Conservation (phyloP, 108 stramenopile genomes). For the Mediolabrus comicus region DNA sequence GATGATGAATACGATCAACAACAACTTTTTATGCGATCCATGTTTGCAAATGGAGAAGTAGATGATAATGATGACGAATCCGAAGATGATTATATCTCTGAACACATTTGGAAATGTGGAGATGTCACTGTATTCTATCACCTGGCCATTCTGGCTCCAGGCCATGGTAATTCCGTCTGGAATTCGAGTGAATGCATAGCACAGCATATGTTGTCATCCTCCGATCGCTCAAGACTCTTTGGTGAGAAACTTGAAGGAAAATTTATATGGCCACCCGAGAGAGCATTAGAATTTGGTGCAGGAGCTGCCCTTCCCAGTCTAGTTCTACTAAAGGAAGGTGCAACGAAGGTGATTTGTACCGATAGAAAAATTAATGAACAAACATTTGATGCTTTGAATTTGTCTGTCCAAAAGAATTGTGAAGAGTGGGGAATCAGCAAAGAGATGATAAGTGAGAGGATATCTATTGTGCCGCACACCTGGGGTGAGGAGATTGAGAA, state of each 20-base stretch:
- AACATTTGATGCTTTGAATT: slow-evolving; percentile 14
- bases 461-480: neutral
- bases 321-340: slow-evolving; percentile 4
- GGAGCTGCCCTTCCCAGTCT: slow-evolving; percentile 18
- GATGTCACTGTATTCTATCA: too few species aligned
- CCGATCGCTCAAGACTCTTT: too few species aligned
- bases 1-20: too few species aligned
- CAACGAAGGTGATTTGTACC: neutral
- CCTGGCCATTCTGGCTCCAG: slow-evolving; percentile 1
- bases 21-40: too few species aligned
- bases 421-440: neutral
- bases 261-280: slow-evolving; percentile 1
- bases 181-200: slow-evolving; percentile 4
- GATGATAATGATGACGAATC: too few species aligned
- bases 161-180: slow-evolving; percentile 4
- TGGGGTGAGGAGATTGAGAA: slow-evolving; percentile 14
- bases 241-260: neutral
- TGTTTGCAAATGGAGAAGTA: too few species aligned
- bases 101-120: too few species aligned
- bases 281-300: slow-evolving; percentile 13
- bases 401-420: slow-evolving; percentile 5
- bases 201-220: neutral
- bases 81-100: too few species aligned
- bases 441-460: neutral
- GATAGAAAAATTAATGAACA: slow-evolving; percentile 6